These are phyloP conservation scores for Grosmannia penicillata DNA, from an alignment of 2,329 filamentous ascomycete species.

Conservation along the genomic window DNA sequence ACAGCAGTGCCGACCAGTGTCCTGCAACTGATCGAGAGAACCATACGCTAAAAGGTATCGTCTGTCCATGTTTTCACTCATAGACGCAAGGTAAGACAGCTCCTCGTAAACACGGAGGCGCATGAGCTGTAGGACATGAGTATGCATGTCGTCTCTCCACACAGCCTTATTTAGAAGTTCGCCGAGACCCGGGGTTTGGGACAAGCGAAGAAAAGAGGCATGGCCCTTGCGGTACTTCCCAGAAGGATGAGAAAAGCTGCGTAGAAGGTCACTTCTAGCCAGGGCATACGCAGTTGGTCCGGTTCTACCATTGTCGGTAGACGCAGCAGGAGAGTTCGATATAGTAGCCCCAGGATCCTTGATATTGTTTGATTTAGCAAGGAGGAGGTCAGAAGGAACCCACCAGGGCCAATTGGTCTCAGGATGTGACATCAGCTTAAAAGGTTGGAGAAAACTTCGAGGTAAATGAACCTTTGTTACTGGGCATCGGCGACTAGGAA, in stretches of 20 bases:
- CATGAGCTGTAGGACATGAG: constrained; percentile 34
- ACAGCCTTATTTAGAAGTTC: constrained; percentile 12
- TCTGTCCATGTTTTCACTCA: constrained; percentile 15
- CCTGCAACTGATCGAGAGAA: neutral
- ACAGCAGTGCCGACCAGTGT: constrained; percentile 4
- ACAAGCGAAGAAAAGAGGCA: constrained; percentile 1
- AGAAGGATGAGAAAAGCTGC: constrained; percentile 10
- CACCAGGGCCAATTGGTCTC: constrained; percentile 37
- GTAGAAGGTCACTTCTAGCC: constrained; percentile 18
- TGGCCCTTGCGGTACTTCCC: constrained; percentile 7
- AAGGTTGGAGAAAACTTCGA: constrained; percentile 46
- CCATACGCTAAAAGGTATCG: constrained; percentile 27
- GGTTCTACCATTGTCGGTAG: no score
- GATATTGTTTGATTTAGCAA: constrained; percentile 1
- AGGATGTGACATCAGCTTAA: constrained; percentile 41
- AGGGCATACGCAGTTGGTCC: constrained; percentile 15
- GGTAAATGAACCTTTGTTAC: constrained; percentile 8
- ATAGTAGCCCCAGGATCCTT: no score
- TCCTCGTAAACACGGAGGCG: constrained; percentile 29
- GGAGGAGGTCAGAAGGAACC: constrained; percentile 24
- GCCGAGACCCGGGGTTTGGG: neutral
- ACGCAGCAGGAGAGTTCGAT: no score
- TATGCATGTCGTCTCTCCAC: constrained; percentile 42
- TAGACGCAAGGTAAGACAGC: constrained; percentile 24
- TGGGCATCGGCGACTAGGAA: constrained; percentile 6